A percentile compares a stretch with the other conserved stretches of the same genome.
These are phyloP conservation scores for Pochonia chlamydosporia DNA, from an alignment of 2,329 filamentous ascomycete genomes.

Conservation along the genomic window DNA sequence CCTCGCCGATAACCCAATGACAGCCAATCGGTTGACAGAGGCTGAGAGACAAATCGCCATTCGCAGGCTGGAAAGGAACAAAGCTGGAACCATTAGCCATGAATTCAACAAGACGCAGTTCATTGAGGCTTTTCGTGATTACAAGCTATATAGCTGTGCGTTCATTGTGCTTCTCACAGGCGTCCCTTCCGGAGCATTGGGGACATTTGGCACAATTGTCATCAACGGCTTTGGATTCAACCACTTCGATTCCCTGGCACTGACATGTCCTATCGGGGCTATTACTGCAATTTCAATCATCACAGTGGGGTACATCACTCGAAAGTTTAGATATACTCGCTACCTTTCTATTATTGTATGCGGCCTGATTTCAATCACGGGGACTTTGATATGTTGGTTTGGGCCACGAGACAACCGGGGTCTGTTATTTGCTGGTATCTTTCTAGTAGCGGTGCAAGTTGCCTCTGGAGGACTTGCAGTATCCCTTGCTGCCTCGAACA, in stretches of 20 bases:
- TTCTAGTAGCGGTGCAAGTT: no score
- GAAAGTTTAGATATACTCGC: no score
- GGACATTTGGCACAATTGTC: constrained; percentile 17
- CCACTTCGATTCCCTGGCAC: constrained; percentile 34
- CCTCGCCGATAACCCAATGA: constrained; percentile 56
- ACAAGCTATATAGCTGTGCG: constrained; percentile 52
- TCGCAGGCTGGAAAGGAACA: constrained; percentile 15
- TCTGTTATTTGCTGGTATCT: no score
- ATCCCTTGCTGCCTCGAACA: no score
- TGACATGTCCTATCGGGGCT: no score
- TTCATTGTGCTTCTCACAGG: constrained; percentile 38
- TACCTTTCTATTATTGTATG: no score
- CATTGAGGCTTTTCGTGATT: constrained; percentile 22
- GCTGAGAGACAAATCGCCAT: constrained; percentile 37
- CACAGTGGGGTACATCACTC: no score
- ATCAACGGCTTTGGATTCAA: constrained; percentile 24
- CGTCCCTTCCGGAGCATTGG: constrained; percentile 41
- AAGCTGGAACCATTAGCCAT: constrained; percentile 22
- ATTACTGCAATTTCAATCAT: no score
- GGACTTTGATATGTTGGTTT: no score
- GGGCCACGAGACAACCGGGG: no score
- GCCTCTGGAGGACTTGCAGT: no score
- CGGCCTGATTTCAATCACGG: no score
- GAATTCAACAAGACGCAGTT: constrained; percentile 38
- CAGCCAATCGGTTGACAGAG: constrained; percentile 51